phyloP scores from a whole-genome alignment of 495 filamentous ascomycete species.

The Penicillium alfredii region DNA sequence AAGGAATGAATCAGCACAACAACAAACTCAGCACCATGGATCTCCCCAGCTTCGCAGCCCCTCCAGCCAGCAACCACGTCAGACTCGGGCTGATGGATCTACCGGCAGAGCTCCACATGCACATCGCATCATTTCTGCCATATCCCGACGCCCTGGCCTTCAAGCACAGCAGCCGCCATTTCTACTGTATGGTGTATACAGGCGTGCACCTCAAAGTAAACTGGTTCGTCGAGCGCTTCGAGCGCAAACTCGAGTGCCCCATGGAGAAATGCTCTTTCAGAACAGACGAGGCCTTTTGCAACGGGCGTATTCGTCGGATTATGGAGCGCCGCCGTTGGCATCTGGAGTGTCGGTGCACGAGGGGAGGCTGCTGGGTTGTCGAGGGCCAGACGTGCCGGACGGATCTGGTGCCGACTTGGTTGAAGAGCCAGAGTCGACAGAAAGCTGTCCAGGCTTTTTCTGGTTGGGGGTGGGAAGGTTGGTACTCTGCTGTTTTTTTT shows the following conservation, averaged over 20 bases:
- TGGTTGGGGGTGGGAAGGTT: constrained; percentile 27
- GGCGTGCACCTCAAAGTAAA: constrained; percentile 59
- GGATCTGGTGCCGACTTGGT: constrained; percentile 30
- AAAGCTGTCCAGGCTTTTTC: constrained; percentile 7
- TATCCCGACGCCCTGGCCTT: constrained; percentile 66
- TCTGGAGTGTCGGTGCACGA: constrained; percentile 28
- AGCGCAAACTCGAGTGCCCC: constrained; percentile 40
- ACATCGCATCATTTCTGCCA: constrained; percentile 76
- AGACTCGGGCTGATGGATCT: constrained; percentile 33
- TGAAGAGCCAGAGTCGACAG: constrained; percentile 19
- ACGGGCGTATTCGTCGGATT: constrained; percentile 32
- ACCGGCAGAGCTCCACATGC: constrained; percentile 60
- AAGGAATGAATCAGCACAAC: not conserved
- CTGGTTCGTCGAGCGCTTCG: constrained; percentile 58
- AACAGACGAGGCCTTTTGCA: constrained; percentile 42
- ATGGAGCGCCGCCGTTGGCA: constrained; percentile 41
- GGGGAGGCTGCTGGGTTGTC: constrained; percentile 33
- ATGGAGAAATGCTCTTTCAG: constrained; percentile 45
- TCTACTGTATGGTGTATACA: constrained; percentile 59
- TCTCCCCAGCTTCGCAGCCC: not conserved
- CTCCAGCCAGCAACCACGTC: not conserved
- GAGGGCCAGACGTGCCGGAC: constrained; percentile 32
- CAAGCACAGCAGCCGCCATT: constrained; percentile 58
- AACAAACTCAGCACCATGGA: constrained; percentile 1
- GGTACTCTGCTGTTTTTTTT: too few species aligned